Evolutionary conservation across 192 early-diverging fungal genomes (phyloP), one percentile per base, ranked within the genome.

Genomic region (Coemansia sp.): DNA sequence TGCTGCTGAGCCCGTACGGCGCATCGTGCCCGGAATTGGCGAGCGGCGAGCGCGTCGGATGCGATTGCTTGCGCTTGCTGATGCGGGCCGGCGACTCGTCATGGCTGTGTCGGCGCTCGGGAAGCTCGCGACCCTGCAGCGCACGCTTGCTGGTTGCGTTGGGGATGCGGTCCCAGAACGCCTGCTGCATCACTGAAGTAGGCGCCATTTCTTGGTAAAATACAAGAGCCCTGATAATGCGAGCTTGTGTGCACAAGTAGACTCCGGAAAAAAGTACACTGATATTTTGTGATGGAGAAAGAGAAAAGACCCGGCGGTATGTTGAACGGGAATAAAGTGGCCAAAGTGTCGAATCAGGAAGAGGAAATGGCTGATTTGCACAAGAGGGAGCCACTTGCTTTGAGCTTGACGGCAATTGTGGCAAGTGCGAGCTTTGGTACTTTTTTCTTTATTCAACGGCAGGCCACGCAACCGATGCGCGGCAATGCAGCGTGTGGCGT

Each of bases 1-100:
- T 76, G 47, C 37, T 51, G 10, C 25, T 34, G 56, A 15, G 25
- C 21, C 37, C 38, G 26, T 28, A 21, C 2, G 21, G 58, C 20
- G 17, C 12, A 9, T 47, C 46, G 6, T n/a, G 54, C 31, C 54
- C 31, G 56, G 21, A 31, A 40, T 46, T 37, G 12, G 69, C 63
- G 20, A 65, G 55, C 37, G 72, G 77, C 20, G 77, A 80, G 49
- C 77, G 77, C 49, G 63, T 67, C 3, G 77, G 77, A 10, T 49
- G 77, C n/a, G 59, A 67, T 53, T 80, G 77, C 68, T 80, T 80
- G 68, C 77, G 77, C 64, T 80, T 80, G 68, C 62, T 80, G 61
- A 64, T 48, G 54, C 77, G 77, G 7, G 58, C 15, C 7, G 58
- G 60, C 23, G 63, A 28, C 40, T 51, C 46, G 26, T 10, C 12